These are phyloP conservation scores for Diaporthe sp. DNA, from an alignment of 2,329 filamentous ascomycete genomes.

Conservation along the genomic window DNA sequence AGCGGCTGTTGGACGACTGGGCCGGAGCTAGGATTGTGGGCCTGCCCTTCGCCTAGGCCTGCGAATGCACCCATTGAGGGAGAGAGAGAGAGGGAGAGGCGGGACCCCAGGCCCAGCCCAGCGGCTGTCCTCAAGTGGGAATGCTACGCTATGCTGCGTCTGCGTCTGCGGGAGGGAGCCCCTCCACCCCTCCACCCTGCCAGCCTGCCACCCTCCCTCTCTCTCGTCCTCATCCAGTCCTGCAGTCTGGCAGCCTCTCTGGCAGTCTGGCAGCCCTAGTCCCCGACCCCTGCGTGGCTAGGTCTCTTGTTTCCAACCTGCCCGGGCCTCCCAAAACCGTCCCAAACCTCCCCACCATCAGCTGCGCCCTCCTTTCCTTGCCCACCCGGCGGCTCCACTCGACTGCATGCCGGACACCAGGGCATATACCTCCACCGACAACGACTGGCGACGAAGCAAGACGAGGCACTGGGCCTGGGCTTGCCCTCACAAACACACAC, in stretches of 20 bases:
- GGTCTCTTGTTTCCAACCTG: constrained; percentile 34
- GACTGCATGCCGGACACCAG: constrained; percentile 34
- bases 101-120: constrained; percentile 24
- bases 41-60: constrained; percentile 4
- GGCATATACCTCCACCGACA: constrained; percentile 33
- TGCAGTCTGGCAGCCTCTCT: constrained; percentile 6
- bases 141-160: constrained; percentile 12
- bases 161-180: constrained; percentile 35
- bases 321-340: constrained; percentile 9
- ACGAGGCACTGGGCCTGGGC: constrained; percentile 28
- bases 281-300: constrained; percentile 35
- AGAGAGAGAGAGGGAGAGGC: background rate
- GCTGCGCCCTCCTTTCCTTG: constrained; percentile 40
- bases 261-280: constrained; percentile 28
- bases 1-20: constrained; percentile 36
- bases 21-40: constrained; percentile 29
- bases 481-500: constrained; percentile 17
- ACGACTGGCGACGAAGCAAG: constrained; percentile 35
- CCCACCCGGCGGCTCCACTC: constrained; percentile 36
- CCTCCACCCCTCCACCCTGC: constrained; percentile 27
- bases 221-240: background rate
- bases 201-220: background rate
- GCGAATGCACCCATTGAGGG: background rate
- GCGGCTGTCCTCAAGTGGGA: constrained; percentile 22
- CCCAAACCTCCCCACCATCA: constrained; percentile 34